Base-by-base conservation (phyloP, 2,329 filamentous ascomycete genomes). In the Diatrype stigma region DNA sequence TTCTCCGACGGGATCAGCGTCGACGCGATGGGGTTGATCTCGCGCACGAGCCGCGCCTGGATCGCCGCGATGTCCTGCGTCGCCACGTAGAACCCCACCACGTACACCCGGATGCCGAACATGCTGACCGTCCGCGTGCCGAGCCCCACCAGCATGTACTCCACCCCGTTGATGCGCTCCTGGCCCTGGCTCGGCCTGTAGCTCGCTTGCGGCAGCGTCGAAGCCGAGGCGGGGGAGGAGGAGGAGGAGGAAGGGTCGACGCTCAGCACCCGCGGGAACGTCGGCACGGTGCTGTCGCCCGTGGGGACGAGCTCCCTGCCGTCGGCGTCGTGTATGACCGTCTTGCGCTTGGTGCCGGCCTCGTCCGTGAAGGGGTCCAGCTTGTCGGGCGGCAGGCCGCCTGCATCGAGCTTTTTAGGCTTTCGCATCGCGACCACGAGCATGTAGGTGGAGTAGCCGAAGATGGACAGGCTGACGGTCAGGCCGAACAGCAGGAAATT, bases 41-140 rank as follows among this genome's bases (percentile, higher is more conserved):
- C 84, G 65, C 85, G 85, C 54, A 95, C 81, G 28, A 97, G 79
- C 42, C 84, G 81, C 58, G 81, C 78, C 70, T 97, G 93, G 38
- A 99, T 77, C n/a, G 80, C 77, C 3, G 86, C 84, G 52, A 99
- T 84, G 63, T 96, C 91, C 35, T 85, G 76, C 0, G 87, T 93
- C 23, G 91, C 89, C 23, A 97, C 80, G 73, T 99, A 99, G 61
- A 95, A 83, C 16, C 93, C 94, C 0, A 96, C 88, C 17, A 97
- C 88, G 72, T 99, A 99, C 48, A 99, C 94, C 67, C 96, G 86
- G 42, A 99, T 90, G 46, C 82, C 76, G 42, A 97, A 73, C 69
- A 97, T 96, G 22, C 89, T 95, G 30, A 99, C 94, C 1, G 87
- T 91, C 50, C 94, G 83, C 56, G 95, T 86, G 17, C 94, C 94